Conservation (phyloP, 2,329 filamentous ascomycete genomes). For the Myriosclerotinia curreyana region DNA sequence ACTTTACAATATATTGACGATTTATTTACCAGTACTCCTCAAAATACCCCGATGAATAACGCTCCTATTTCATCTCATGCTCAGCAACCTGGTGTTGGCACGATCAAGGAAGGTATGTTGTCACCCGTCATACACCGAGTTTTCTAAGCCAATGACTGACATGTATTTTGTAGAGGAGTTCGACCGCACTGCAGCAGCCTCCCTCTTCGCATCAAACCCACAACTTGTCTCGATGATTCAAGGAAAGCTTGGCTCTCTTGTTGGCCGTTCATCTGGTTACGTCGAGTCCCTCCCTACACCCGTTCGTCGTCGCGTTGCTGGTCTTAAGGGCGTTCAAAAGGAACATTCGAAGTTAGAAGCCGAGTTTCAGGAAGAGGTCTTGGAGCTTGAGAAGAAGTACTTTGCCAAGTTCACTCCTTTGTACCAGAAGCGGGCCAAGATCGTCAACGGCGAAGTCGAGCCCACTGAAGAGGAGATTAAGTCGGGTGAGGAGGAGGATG, state of each 20-base stretch:
- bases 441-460: slow-evolving; percentile 83
- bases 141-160: slow-evolving; percentile 32
- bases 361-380: slow-evolving; percentile 96
- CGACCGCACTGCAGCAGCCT: slow-evolving; percentile 81
- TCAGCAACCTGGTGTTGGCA: slow-evolving; percentile 88
- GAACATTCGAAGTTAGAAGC: slow-evolving; percentile 98
- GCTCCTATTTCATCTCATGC: slow-evolving; percentile 97
- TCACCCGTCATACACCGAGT: slow-evolving; percentile 38
- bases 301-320: slow-evolving; percentile 89
- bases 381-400: slow-evolving; percentile 99
- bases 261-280: slow-evolving; percentile 94
- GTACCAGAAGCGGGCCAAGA: slow-evolving; percentile 90
- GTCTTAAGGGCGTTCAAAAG: slow-evolving; percentile 96
- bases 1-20: slow-evolving; percentile 5
- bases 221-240: slow-evolving; percentile 96
- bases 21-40: slow-evolving; percentile 71
- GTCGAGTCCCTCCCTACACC: slow-evolving; percentile 89
- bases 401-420: slow-evolving; percentile 98
- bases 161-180: slow-evolving; percentile 67
- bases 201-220: slow-evolving; percentile 93
- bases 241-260: slow-evolving; percentile 87
- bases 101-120: slow-evolving; percentile 90
- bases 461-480: slow-evolving; percentile 84
- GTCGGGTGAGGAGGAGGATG: slow-evolving; percentile 76
- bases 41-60: slow-evolving; percentile 95